phyloP scores from a whole-genome alignment of 129 eudicot species.

The Kitagawia praeruptora region DNA sequence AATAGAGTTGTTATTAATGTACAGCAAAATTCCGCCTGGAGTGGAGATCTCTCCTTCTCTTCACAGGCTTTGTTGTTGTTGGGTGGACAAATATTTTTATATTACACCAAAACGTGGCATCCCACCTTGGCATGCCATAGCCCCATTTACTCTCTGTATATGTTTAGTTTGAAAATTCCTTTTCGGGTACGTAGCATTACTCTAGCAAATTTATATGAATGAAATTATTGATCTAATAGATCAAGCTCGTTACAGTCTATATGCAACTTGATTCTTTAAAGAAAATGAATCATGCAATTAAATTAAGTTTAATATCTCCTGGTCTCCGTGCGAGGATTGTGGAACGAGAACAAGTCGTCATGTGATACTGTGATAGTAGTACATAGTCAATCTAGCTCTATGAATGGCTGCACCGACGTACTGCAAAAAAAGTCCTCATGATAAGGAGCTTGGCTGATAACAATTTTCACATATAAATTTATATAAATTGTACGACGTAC shows the following conservation, averaged over 20 bases:
- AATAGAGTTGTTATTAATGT: neutral
- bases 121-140: neutral
- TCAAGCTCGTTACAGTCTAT: neutral
- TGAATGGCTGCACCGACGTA: neutral
- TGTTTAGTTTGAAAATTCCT: too few relatives aligned
- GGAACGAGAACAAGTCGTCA: neutral
- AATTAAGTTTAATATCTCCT: neutral
- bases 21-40: conserved; percentile 8
- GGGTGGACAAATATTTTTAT: neutral
- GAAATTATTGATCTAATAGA: too few relatives aligned
- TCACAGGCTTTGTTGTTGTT: neutral
- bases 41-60: neutral
- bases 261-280: too few relatives aligned
- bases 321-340: conserved; percentile 7
- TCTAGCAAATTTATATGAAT: too few relatives aligned
- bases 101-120: neutral
- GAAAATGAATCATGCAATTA: neutral
- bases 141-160: neutral
- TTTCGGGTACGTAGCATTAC: too few relatives aligned
- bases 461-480: neutral
- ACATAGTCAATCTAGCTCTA: neutral
- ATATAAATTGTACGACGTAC: neutral
- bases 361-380: too few relatives aligned
- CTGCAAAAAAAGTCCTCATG: neutral
- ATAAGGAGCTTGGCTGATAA: neutral